Evolutionary conservation across 345 rosid species (phyloP), one percentile per base, ranked within the genome.

Genomic region (Hevea brasiliensis): DNA sequence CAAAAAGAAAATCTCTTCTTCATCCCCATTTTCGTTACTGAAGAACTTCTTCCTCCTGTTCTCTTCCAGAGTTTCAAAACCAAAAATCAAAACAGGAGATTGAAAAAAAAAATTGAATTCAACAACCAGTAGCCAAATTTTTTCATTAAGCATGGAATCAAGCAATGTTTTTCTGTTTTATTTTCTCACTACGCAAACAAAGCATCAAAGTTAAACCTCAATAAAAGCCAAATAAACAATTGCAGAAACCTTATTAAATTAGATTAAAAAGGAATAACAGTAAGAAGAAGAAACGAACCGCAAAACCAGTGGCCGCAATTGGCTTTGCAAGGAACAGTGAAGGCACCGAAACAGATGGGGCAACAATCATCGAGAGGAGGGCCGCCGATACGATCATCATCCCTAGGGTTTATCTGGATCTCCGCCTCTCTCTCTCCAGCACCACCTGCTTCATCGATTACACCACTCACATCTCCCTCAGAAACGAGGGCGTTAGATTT

Each of bases 231-330:
- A 68, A 18, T 21, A 21, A 27, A 65, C 55, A 2, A 68, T 18
- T 54, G 8, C 21, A 56, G 9, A 42, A 67, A 37, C 50, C 58
- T 50, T 75, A 13, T 18, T 20, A 17, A 26, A 50, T 57, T 9
- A 74, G 42, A 44, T 32, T 21, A 60, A 14, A 54, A 21, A 12
- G 47, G 41, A 8, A 45, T 23, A 11, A 50, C 37, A 65, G 4
- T n/a, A 50, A 61, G 8, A 14, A 0, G 6, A 41, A 13, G 65
- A 65, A 77, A 84, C 83, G 79, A 74, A 93, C 97, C 98, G 77
- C 97, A 93, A 82, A 80, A 93, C 98, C 98, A 93, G 83, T 93
- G 98, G 57, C 96, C 90, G 77, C 98, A 93, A 74, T 79, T 83
- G 58, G 96, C 83, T 61, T 81, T 84, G 81, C 97, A 91, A 29